These are phyloP conservation scores for Setaria viridis DNA, from an alignment of 202 grass and related monocot species.

Conservation along the genomic window DNA sequence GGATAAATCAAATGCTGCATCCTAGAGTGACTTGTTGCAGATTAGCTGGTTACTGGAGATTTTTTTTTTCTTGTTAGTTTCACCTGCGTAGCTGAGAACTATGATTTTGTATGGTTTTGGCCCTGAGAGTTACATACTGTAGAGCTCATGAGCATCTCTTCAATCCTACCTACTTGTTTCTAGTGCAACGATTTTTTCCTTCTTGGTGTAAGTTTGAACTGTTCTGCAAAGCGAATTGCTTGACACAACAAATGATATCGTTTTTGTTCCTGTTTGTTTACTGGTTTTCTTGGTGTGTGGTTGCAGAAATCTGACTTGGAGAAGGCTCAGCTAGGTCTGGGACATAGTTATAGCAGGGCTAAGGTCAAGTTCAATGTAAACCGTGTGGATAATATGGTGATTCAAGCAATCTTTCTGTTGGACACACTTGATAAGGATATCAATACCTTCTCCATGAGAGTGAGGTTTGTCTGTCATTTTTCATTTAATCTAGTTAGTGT, in stretches of 20 bases:
- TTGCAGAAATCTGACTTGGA: conserved; percentile 71
- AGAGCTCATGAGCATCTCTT: no score
- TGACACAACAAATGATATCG: not conserved
- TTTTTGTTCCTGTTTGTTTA: conserved; percentile 1
- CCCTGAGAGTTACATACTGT: not conserved
- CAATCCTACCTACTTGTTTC: not conserved
- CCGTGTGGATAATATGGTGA: conserved; percentile 96
- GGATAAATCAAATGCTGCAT: not conserved
- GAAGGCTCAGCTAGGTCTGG: conserved; percentile 76
- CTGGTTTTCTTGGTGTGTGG: not conserved
- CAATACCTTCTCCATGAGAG: conserved; percentile 92
- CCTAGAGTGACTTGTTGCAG: not conserved
- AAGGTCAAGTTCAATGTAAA: conserved; percentile 98
- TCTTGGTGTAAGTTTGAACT: not conserved
- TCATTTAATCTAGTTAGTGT: not conserved
- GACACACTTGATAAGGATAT: conserved; percentile 94
- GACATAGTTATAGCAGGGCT: conserved; percentile 90
- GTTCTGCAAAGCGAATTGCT: not conserved
- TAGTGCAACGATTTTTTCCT: not conserved
- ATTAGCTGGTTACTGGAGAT: not conserved
- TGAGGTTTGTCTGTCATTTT: conserved; percentile 56
- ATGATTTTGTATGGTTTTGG: not conserved
- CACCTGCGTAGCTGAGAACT: not conserved
- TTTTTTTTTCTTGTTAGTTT: not conserved
- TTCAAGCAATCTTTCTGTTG: conserved; percentile 86